Evolutionary conservation across 2,329 filamentous ascomycete genomes (phyloP).

Genomic region (Plenodomus biglobosus): DNA sequence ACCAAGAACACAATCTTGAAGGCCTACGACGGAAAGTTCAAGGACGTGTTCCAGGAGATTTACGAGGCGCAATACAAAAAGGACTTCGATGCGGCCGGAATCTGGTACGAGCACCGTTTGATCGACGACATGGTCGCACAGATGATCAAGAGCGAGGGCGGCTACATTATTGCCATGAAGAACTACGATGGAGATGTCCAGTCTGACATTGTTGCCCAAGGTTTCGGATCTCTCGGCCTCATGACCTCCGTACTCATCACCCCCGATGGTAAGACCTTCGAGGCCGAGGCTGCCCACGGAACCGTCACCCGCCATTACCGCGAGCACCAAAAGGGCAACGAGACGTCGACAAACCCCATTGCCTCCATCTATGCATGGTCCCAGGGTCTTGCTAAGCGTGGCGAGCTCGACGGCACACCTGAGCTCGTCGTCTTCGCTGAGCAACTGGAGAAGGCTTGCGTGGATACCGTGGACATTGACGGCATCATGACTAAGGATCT

Average conservation of each 20-base stretch:
- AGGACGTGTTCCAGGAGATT: conserved; percentile 98
- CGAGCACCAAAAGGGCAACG: conserved; percentile 96
- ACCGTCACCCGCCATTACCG: conserved; percentile 98
- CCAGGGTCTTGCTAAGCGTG: conserved; percentile 87
- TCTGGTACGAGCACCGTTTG: conserved; percentile 99
- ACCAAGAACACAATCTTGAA: conserved; percentile 99
- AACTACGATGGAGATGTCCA: conserved; percentile 99
- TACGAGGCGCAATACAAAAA: conserved; percentile 86
- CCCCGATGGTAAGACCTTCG: conserved; percentile 93
- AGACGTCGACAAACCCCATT: conserved; percentile 98
- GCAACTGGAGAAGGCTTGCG: conserved; percentile 85
- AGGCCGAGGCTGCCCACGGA: conserved; percentile 96
- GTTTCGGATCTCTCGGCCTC: conserved; percentile 94
- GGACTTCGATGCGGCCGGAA: conserved; percentile 85
- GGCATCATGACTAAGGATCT: conserved; percentile 99
- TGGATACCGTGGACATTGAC: conserved; percentile 91
- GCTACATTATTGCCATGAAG: conserved; percentile 97
- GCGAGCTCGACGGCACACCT: conserved; percentile 88
- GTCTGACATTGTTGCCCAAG: conserved; percentile 97
- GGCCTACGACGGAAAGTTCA: conserved; percentile 98
- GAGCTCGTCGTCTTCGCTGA: conserved; percentile 91
- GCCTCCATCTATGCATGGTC: conserved; percentile 99
- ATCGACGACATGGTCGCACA: conserved; percentile 99
- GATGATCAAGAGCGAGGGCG: conserved; percentile 98
- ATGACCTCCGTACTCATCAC: conserved; percentile 99